Evolutionary conservation across 2,329 filamentous ascomycete species (phyloP).

Genomic region (Thermochaetoides dissita): DNA sequence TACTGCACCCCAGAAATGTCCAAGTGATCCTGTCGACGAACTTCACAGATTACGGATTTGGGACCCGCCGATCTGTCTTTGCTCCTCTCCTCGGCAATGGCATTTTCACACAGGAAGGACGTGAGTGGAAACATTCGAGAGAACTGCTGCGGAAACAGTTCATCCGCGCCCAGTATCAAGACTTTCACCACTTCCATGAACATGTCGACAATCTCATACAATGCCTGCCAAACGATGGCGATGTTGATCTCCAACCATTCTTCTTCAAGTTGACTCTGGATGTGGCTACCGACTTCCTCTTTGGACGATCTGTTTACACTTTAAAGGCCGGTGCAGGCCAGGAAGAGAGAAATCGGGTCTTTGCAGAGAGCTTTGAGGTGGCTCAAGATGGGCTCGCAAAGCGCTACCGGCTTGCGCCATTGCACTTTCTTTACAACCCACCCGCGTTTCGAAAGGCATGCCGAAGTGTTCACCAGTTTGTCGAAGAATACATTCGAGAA

Average conservation of each 20-base stretch:
- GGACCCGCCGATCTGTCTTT: constrained; percentile 19
- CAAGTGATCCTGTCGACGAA: constrained; percentile 16
- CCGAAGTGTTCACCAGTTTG: constrained; percentile 8
- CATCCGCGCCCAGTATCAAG: constrained; percentile 18
- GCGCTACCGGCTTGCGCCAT: constrained; percentile 16
- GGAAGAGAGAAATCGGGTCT: constrained; percentile 6
- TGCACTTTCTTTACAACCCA: constrained; percentile 16
- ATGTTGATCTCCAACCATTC: constrained; percentile 31
- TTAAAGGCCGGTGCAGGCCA: constrained; percentile 11
- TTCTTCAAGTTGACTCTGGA: constrained; percentile 45
- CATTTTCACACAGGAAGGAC: constrained; percentile 26
- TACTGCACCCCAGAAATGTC: constrained; percentile 9
- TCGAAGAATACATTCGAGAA: constrained; percentile 12
- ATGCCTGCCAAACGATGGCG: constrained; percentile 9
- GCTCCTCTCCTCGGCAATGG: constrained; percentile 22
- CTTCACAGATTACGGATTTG: constrained; percentile 22
- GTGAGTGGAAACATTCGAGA: constrained; percentile 24
- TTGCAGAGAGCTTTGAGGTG: constrained; percentile 21
- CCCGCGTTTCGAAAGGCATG: constrained; percentile 18
- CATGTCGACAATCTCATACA: constrained; percentile 16
- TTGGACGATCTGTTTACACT: constrained; percentile 33
- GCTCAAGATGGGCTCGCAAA: constrained; percentile 21
- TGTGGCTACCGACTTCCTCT: constrained; percentile 39
- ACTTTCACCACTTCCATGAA: constrained; percentile 20
- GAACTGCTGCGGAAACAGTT: constrained; percentile 26